phyloP scores from a whole-genome alignment of 225 moss, liverwort and hornwort species.

The Pseudoscleropodium purum region DNA sequence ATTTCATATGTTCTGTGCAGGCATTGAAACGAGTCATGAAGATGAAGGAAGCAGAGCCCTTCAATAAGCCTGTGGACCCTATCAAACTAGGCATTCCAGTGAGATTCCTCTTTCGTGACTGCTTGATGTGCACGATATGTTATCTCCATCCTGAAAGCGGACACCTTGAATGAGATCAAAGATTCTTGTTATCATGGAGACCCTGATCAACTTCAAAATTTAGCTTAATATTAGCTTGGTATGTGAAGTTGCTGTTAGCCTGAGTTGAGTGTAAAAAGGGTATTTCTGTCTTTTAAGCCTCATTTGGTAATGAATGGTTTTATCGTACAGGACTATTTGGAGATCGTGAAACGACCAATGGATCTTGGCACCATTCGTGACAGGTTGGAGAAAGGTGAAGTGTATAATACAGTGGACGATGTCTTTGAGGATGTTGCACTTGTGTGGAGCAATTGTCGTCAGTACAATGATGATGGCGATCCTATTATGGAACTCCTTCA shows the following conservation, averaged over 20 bases:
- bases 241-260: not conserved
- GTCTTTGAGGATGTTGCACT: conserved; percentile 77
- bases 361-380: conserved; percentile 84
- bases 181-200: not conserved
- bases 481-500: conserved; percentile 77
- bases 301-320: not conserved
- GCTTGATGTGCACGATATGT: not conserved
- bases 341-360: conserved; percentile 77
- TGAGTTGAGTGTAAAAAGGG: not conserved
- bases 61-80: conserved; percentile 87
- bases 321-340: conserved; percentile 57
- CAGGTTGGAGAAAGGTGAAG: conserved; percentile 66
- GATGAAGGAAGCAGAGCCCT: conserved; percentile 87
- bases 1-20: conserved; percentile 18
- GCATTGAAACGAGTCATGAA: conserved; percentile 88
- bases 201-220: not conserved
- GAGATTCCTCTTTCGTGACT: not conserved
- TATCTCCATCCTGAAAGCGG: not conserved
- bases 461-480: conserved; percentile 85
- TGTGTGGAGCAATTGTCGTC: conserved; percentile 91
- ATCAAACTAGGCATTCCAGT: conserved; percentile 70
- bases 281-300: not conserved
- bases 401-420: conserved; percentile 45
- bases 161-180: not conserved
- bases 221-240: not conserved